Percentiles rank a stretch among this genome's conserved stretches.
Evolutionary conservation across 495 filamentous ascomycete genomes (phyloP).

Genomic region (Hypoxylon crocopeplum): DNA sequence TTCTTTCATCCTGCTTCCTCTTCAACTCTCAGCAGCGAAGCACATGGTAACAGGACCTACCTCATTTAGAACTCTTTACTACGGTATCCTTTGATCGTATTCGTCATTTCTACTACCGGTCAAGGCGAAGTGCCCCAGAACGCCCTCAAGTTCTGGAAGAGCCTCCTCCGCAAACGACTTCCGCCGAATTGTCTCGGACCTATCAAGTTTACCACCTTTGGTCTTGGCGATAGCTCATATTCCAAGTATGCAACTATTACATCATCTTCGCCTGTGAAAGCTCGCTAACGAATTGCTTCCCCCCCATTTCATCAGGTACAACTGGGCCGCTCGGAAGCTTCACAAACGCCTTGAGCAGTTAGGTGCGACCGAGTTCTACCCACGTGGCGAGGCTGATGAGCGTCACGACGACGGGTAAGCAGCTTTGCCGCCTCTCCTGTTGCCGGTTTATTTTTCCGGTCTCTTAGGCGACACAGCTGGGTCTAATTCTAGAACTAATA

Average conservation of each 20-base stretch:
- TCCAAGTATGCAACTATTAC: constrained; percentile 64
- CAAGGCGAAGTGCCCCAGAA: constrained; percentile 93
- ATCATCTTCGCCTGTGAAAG: background rate
- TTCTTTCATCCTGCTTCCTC: background rate
- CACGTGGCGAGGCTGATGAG: constrained; percentile 86
- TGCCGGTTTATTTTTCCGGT: background rate
- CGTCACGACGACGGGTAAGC: constrained; percentile 89
- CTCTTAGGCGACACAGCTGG: background rate
- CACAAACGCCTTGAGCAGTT: constrained; percentile 85
- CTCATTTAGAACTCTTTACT: constrained; percentile 50
- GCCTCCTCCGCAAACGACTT: constrained; percentile 78
- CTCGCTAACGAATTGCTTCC: constrained; percentile 4
- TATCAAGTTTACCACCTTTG: constrained; percentile 82
- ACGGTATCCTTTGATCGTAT: constrained; percentile 69
- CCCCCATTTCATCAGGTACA: constrained; percentile 67
- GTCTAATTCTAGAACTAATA: constrained; percentile 7
- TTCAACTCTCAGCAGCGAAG: background rate
- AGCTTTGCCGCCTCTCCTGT: background rate
- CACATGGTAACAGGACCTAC: constrained; percentile 24
- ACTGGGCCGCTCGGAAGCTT: constrained; percentile 89
- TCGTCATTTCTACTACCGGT: constrained; percentile 89
- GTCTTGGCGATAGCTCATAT: constrained; percentile 94
- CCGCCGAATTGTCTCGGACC: constrained; percentile 69
- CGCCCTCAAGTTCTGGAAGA: constrained; percentile 81
- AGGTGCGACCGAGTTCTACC: constrained; percentile 78